Conservation (phyloP, 2,329 filamentous ascomycete genomes). For the Aspergillus spinulosporus region DNA sequence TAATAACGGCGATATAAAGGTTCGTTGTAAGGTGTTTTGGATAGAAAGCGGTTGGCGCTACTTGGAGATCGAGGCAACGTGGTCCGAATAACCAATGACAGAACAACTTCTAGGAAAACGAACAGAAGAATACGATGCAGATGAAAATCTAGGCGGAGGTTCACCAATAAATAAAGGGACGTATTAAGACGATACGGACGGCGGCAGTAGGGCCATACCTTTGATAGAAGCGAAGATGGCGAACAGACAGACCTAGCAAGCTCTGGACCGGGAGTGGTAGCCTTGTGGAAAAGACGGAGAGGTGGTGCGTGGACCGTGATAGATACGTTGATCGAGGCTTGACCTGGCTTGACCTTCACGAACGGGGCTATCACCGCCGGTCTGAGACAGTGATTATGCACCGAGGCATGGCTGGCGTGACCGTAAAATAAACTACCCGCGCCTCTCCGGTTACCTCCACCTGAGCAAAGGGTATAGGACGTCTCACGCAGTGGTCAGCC, state of each 20-base stretch:
- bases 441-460: background rate
- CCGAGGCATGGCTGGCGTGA: background rate
- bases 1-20: conserved; percentile 13
- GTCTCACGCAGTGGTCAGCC: background rate
- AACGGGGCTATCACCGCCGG: background rate
- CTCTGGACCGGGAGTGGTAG: conserved; percentile 15
- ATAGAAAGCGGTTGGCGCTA: conserved; percentile 8
- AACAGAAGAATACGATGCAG: conserved; percentile 4
- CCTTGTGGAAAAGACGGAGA: conserved; percentile 12
- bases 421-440: conserved; percentile 1
- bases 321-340: conserved; percentile 8
- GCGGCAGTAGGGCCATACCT: conserved; percentile 9
- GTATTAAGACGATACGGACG: conserved; percentile 9
- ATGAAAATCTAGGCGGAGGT: background rate
- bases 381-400: conserved; percentile 1
- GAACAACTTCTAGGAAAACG: background rate
- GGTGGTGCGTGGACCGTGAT: background rate
- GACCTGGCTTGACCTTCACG: conserved; percentile 5
- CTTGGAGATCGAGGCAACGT: conserved; percentile 2
- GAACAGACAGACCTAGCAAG: conserved; percentile 10
- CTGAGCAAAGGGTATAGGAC: background rate
- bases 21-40: conserved; percentile 10
- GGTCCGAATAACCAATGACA: conserved; percentile 5
- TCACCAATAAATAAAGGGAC: conserved; percentile 8
- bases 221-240: conserved; percentile 17